phyloP scores from a whole-genome alignment of 352 stramenopile genomes.

The Globisporangium cylindrosporum region DNA sequence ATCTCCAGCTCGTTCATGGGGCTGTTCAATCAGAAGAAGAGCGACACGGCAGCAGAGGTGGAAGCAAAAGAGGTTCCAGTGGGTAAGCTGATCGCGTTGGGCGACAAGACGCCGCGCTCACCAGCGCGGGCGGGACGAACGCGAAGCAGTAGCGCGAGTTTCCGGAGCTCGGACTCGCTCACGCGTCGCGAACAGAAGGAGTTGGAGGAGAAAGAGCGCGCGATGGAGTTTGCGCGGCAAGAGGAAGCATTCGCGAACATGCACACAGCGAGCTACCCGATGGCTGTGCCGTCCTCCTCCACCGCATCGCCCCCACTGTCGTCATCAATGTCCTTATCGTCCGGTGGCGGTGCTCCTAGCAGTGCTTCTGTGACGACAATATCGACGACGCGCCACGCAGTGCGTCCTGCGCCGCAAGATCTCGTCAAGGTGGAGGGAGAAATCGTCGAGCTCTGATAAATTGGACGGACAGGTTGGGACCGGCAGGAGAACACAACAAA shows the following conservation, averaged over 20 bases:
- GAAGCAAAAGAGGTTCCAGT: conserved; percentile 44
- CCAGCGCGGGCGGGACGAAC: conserved; percentile 23
- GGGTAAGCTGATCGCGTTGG: conserved; percentile 59
- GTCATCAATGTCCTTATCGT: background rate
- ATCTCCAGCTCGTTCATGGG: conserved; percentile 77
- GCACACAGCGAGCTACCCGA: conserved; percentile 16
- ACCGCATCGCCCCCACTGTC: background rate
- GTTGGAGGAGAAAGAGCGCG: conserved; percentile 4
- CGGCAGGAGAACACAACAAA: background rate
- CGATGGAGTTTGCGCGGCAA: conserved; percentile 16
- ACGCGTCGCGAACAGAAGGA: conserved; percentile 6
- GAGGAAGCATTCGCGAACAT: conserved; percentile 19
- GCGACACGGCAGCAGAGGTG: conserved; percentile 24
- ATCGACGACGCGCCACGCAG: conserved; percentile 7
- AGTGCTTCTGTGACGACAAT: background rate
- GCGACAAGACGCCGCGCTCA: conserved; percentile 40
- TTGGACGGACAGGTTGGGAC: background rate
- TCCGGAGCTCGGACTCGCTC: conserved; percentile 18
- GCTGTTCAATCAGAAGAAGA: conserved; percentile 50
- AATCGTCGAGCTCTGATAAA: conserved; percentile 50
- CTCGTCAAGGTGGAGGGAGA: conserved; percentile 55
- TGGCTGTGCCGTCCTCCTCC: conserved; percentile 5
- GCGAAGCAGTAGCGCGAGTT: conserved; percentile 31
- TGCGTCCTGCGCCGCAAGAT: conserved; percentile 37
- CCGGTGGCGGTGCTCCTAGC: background rate